These are phyloP conservation scores for Leptographium procerum DNA, from an alignment of 2,329 filamentous ascomycete species.

Conservation along the genomic window DNA sequence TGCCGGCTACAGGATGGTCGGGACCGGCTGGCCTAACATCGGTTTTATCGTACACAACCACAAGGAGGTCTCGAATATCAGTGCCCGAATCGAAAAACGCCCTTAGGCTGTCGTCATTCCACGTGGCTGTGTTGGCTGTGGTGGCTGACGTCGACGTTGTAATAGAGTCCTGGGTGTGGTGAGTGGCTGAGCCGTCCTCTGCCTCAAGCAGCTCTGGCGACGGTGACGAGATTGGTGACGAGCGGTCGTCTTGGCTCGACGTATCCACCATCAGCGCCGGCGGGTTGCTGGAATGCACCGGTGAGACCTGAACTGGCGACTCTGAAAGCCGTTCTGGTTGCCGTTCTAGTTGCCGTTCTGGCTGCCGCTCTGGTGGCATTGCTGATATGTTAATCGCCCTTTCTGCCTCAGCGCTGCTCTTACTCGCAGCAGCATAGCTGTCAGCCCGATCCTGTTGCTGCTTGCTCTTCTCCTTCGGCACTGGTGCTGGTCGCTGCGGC, in stretches of 20 bases:
- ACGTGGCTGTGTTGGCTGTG: conserved; percentile 38
- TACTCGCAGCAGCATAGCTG: background rate
- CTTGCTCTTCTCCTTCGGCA: conserved; percentile 9
- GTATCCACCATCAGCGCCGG: conserved; percentile 60
- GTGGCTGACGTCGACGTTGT: conserved; percentile 45
- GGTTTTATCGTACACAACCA: conserved; percentile 86
- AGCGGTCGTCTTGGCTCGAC: conserved; percentile 54
- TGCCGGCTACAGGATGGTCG: conserved; percentile 76
- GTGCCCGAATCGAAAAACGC: conserved; percentile 85
- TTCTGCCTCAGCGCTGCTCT: conserved; percentile 5
- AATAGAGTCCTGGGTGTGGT: conserved; percentile 34
- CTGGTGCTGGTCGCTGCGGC: background rate
- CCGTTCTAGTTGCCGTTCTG: conserved; percentile 10
- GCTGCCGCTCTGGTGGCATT: background rate
- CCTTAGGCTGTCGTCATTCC: conserved; percentile 78
- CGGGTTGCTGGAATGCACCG: conserved; percentile 37
- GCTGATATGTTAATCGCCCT: background rate
- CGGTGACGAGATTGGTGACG: conserved; percentile 51
- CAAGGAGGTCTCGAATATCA: conserved; percentile 79
- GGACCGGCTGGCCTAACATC: conserved; percentile 66
- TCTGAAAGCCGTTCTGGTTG: conserved; percentile 44
- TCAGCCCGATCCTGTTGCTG: conserved; percentile 8
- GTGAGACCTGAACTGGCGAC: conserved; percentile 41
- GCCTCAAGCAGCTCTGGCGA: conserved; percentile 48
- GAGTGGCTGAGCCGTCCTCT: conserved; percentile 26